Base-by-base conservation (phyloP, 2,329 filamentous ascomycete genomes). In the Aspergillus brasiliensis region DNA sequence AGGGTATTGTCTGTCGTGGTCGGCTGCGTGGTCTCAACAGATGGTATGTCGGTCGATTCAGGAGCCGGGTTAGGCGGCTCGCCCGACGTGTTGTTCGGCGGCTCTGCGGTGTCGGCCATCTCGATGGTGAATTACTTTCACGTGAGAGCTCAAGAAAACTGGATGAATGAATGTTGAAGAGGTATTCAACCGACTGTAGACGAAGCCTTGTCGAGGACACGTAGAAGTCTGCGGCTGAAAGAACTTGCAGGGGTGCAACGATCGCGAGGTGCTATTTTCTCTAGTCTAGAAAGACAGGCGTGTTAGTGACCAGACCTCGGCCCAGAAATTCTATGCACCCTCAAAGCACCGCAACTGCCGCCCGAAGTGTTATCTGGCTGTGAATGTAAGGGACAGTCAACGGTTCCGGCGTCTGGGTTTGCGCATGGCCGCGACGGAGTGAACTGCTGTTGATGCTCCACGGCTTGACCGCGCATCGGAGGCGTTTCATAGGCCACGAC, bases 51-150 rank as follows among this genome's bases (percentile, higher is more conserved):
- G 23, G 27, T 34, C 44, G 60, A 55, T 37, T 67, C 65, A 34
- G 59, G 40, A 31, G 59, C 56, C 38, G 57, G 51, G 27, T 63
- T 67, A 44, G 65, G 66, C 51, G 58, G 59, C 27, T 69, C 63
- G 7, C 62, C 56, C 40, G 67, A 53, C 44, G 67, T 53, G 31
- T 65, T 53, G 31, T 65, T 64, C 56, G 62, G 51, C 51, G 61
- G 57, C 47, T 69, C 64, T 49, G 58, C 44, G 8, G 62, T 58
- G 25, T 70, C 68, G 19, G 67, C 65, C 68, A 69, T 70, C 57
- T 61, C 54, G 44, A 57, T 60, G 17, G 40, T 48, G 31, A 42
- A 31, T 21, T 58, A 55, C 56, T 28, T 44, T 47, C 7, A 19
- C 46, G 17, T 23, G 17, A 10, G 17, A 23, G 44, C 11, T n/a